Evolutionary conservation across 1,284 basidiomycete genomes (phyloP).

Genomic region (Marasmius oreades): DNA sequence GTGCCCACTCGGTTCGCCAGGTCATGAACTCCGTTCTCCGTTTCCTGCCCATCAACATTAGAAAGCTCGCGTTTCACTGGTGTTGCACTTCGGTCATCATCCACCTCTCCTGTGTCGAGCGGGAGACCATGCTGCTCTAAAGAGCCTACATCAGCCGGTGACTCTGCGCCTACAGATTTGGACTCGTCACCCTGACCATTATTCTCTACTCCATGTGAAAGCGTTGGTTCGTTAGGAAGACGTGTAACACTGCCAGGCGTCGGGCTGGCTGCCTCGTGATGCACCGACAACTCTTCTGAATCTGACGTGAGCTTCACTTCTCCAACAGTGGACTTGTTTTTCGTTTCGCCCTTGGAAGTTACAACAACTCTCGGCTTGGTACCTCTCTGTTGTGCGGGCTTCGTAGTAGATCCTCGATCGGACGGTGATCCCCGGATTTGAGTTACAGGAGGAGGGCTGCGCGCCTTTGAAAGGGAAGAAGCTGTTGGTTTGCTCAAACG

Average conservation of each 20-base stretch:
- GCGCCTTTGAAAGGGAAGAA: constrained; percentile 49
- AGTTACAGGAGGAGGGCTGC: constrained; percentile 22
- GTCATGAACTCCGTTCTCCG: constrained; percentile 3
- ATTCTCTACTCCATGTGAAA: too few species aligned
- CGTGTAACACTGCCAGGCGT: constrained; percentile 1
- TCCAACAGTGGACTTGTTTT: constrained; percentile 4
- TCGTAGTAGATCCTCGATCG: constrained; percentile 17
- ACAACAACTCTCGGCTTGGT: constrained; percentile 17
- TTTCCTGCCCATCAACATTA: not conserved
- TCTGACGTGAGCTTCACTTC: not conserved
- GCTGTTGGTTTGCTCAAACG: constrained; percentile 75
- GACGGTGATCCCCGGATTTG: not conserved
- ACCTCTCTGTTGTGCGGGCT: constrained; percentile 20
- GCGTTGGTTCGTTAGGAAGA: not conserved
- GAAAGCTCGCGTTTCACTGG: not conserved
- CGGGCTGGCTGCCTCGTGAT: not conserved
- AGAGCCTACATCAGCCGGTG: not conserved
- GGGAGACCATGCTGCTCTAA: not conserved
- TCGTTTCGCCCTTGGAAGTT: constrained; percentile 13
- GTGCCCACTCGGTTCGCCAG: constrained; percentile 22
- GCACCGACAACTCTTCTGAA: not conserved
- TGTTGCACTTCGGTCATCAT: not conserved
- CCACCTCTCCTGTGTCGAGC: not conserved
- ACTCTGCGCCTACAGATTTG: not conserved
- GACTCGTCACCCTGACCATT: not conserved